These are phyloP conservation scores for Polychaeton citri DNA, from an alignment of 2,329 filamentous ascomycete genomes.

Conservation along the genomic window DNA sequence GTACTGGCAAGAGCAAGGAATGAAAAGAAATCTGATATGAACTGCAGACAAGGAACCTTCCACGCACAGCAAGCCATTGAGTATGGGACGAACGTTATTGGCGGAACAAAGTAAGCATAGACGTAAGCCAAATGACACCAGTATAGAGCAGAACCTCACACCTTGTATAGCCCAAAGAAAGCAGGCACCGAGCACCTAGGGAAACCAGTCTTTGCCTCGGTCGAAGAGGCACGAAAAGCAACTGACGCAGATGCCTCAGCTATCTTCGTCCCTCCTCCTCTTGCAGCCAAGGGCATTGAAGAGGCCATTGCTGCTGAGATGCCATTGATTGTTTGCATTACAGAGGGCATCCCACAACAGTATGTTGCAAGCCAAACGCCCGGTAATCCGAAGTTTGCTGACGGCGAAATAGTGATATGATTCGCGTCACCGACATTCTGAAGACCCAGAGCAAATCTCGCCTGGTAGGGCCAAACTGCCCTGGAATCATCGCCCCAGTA, in stretches of 20 bases:
- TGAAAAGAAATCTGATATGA: neutral
- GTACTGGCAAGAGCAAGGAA: conserved; percentile 38
- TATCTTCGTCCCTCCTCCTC: conserved; percentile 91
- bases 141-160: neutral
- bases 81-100: conserved; percentile 96
- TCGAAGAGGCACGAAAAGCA: conserved; percentile 76
- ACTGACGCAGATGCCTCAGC: conserved; percentile 84
- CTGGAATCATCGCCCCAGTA: conserved; percentile 79
- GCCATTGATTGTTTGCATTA: conserved; percentile 91
- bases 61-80: conserved; percentile 96
- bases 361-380: neutral
- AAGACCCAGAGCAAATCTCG: conserved; percentile 97
- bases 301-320: conserved; percentile 91
- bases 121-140: too few relatives aligned
- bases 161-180: conserved; percentile 60
- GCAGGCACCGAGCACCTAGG: conserved; percentile 80
- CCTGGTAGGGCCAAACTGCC: conserved; percentile 94
- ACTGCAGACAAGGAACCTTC: conserved; percentile 50
- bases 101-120: conserved; percentile 61
- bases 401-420: conserved; percentile 56
- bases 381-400: neutral
- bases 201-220: conserved; percentile 83
- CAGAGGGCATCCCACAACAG: conserved; percentile 93
- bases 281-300: conserved; percentile 91
- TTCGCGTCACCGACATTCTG: conserved; percentile 93